Base-by-base conservation (phyloP, 2,329 filamentous ascomycete species). In the Endocalyx cinctus region DNA sequence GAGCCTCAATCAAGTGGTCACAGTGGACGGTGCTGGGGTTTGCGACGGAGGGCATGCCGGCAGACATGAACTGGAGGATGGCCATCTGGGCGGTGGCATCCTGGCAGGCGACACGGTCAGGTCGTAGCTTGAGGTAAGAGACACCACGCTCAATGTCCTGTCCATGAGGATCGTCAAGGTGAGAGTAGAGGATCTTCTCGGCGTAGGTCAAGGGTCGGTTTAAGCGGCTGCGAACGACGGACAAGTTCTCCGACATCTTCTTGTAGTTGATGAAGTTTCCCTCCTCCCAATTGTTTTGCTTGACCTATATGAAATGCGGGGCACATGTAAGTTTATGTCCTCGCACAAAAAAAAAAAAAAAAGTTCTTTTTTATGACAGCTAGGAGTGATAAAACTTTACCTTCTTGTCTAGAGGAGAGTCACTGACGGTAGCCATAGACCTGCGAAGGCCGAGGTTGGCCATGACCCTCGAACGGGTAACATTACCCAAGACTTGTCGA, bases 31-130 rank as follows among this genome's bases (percentile, higher is more conserved):
- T 97, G 54, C 84, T 81, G 32, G 92, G 92, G 56, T 94, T 97
- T 45, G 89, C 89, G 42, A 97, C 92, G 16, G 84, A 82, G 48
- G 87, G 86, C 87, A 98, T 90, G 63, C 90, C 90, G 41, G 92
- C 90, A 35, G 87, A 95, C 89, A 98, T 98, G 79, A 98, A 98
- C 74, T 98, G 92, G 39, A 98, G 77, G 51, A 98, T 95, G 47
- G 92, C 92, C 92, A 98, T 98, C 77, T 98, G 92, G 46, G 92
- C 92, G 41, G 92, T 97, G 61, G 92, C 92, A 78, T 98, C 92
- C 75, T 98, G 92, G 77, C 92, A 97, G 65, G 92, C 92, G 57
- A 98, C 92, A 66, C 92, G 87, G 63, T 98, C 92, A 38, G 92
- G 92, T 49, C 92, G 86, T 51, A 98, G 82, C 74, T 90, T 96